phyloP scores from a whole-genome alignment of 345 rosid genomes.

The Salix koriyanagi region DNA sequence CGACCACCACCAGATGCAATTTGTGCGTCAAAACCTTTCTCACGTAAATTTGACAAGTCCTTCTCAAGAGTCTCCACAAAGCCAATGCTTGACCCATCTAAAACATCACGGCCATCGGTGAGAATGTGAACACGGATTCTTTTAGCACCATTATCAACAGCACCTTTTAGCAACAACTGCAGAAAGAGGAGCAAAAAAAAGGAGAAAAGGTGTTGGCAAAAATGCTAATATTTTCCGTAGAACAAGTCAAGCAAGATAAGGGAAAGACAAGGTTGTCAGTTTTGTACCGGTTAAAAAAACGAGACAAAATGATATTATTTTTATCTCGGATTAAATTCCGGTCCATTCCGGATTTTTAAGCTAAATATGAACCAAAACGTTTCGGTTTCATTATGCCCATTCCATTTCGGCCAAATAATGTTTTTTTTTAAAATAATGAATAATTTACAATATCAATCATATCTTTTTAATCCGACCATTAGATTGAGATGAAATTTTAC shows the following conservation, averaged over 20 bases:
- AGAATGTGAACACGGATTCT: constrained; percentile 86
- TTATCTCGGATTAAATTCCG: too few relatives aligned
- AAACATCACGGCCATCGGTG: constrained; percentile 96
- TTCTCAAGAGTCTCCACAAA: constrained; percentile 80
- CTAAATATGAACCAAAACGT: too few relatives aligned
- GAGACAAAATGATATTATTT: too few relatives aligned
- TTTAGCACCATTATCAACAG: constrained; percentile 77
- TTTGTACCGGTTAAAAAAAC: too few relatives aligned
- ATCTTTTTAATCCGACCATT: too few relatives aligned
- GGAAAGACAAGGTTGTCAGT: background rate
- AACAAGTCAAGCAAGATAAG: background rate
- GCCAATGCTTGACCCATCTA: constrained; percentile 88
- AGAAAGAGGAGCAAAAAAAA: background rate
- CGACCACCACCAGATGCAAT: constrained; percentile 99
- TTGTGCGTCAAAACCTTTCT: constrained; percentile 79
- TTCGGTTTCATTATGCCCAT: too few relatives aligned
- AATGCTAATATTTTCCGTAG: background rate
- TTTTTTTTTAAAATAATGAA: too few relatives aligned
- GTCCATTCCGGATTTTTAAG: too few relatives aligned
- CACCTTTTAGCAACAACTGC: constrained; percentile 83
- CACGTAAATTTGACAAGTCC: constrained; percentile 52
- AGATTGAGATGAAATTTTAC: too few relatives aligned
- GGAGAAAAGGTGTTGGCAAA: background rate
- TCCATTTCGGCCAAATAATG: too few relatives aligned
- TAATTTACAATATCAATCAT: too few relatives aligned